A percentile compares a stretch with the other conserved stretches of the same genome.
Evolutionary conservation across 192 early-diverging fungal species (phyloP).

Genomic region (Rhizophagus clarus): DNA sequence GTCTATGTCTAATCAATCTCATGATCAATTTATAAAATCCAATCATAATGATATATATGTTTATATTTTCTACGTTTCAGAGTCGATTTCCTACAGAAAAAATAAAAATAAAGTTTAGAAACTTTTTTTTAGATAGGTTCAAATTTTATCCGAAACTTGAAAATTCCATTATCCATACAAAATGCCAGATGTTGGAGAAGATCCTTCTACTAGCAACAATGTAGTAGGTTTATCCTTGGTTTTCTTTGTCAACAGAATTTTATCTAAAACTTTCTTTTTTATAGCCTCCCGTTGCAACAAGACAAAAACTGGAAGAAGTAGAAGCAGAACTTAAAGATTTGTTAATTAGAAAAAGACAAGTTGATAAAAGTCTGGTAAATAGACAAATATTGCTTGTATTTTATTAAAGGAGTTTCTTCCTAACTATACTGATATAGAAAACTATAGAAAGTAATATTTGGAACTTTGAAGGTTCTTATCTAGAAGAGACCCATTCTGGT

Average conservation of each 20-base stretch:
- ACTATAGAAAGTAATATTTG: conserved; percentile 82
- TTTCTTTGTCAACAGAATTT: neutral
- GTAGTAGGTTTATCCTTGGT: neutral
- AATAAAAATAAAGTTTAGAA: too few relatives aligned
- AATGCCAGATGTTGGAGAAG: neutral
- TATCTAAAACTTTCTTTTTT: neutral
- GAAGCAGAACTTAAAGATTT: conserved; percentile 76
- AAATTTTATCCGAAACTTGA: too few relatives aligned
- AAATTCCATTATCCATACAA: too few relatives aligned
- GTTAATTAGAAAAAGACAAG: conserved; percentile 74
- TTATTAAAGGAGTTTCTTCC: neutral
- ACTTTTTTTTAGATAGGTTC: too few relatives aligned
- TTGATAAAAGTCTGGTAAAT: conserved; percentile 73
- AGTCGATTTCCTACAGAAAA: too few relatives aligned
- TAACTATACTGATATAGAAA: conserved; percentile 37
- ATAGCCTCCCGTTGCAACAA: conserved; percentile 33
- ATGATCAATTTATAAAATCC: too few relatives aligned
- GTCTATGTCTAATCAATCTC: too few relatives aligned
- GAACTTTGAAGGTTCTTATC: conserved; percentile 83
- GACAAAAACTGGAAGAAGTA: conserved; percentile 69
- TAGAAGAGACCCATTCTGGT: conserved; percentile 81
- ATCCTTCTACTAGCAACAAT: neutral
- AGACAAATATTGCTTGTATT: neutral
- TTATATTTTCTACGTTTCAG: too few relatives aligned
- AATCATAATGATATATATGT: too few relatives aligned